A percentile compares a stretch with the other conserved stretches of the same genome.
Conservation (phyloP, 2,329 filamentous ascomycete genomes). For the Talaromyces verruculosus region DNA sequence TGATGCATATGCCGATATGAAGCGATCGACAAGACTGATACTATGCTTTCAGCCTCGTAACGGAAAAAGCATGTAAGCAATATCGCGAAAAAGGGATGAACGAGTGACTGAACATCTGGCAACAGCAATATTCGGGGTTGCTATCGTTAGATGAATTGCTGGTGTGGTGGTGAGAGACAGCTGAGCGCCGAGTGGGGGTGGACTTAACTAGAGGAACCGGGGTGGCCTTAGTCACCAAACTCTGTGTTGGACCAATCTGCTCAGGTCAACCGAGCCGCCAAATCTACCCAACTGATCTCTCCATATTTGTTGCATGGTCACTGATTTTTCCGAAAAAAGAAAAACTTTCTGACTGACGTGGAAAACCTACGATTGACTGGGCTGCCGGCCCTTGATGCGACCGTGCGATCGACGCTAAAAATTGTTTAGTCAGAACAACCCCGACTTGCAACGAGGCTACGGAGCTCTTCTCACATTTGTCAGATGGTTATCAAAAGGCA, state of each 20-base stretch:
- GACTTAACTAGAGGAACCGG: background rate
- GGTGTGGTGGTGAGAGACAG: constrained; percentile 10
- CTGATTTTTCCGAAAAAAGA: background rate
- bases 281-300: background rate
- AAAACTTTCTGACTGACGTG: background rate
- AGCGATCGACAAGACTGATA: background rate
- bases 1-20: background rate
- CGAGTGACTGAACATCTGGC: constrained; percentile 4
- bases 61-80: background rate
- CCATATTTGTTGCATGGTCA: background rate
- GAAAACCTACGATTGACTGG: background rate
- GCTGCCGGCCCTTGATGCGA: background rate
- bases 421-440: background rate
- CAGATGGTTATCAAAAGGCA: background rate
- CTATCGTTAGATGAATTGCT: background rate
- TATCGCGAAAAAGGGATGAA: background rate
- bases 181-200: constrained; percentile 4
- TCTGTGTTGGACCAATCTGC: background rate
- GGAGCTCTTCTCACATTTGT: background rate
- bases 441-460: background rate
- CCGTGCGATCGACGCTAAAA: background rate
- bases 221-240: background rate
- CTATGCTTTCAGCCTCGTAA: constrained; percentile 1
- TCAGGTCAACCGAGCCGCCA: background rate
- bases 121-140: background rate